Evolutionary conservation across 306 rosid genomes (phyloP), one percentile per base, ranked within the genome.

Genomic region (Citrullus mucosospermus): DNA sequence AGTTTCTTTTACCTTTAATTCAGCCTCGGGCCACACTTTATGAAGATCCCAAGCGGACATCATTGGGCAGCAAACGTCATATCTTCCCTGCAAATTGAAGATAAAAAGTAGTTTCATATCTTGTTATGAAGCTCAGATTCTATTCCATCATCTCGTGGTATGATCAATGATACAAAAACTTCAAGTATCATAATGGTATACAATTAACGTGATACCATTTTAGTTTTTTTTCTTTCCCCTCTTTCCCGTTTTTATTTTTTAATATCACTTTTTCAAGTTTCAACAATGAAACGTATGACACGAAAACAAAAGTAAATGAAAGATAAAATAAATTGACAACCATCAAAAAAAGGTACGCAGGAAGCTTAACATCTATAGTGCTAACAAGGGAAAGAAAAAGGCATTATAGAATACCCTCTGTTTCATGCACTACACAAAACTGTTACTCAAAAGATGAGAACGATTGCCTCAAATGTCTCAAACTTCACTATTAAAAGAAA

Each of bases 31-130:
- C 97, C 98, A 94, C 62, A 86, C 93, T 85, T 90, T 94, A 89
- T 94, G 98, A 78, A 94, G 97, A 88, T 94, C 98, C 98, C 98
- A 94, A 63, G 98, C 97, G 16, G 96, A 94, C 93, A 94, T 91
- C 88, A 94, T 89, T 55, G 98, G 98, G 77, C 98, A 94, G 86
- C 96, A 90, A 28, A 91, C 77, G 84, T 94, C 97, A 79, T 94
- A 94, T 82, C 98, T 88, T 86, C 98, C 98, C 97, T 94, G 84
- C 79, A 85, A 78, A 57, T 53, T 60, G 75, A 51, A 30, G 78
- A 57, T 58, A 25, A 75, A 78, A 68, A 51, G 28, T 55, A 46
- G 36, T 58, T 78, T 70, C 51, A 61, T 54, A 55, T 38, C 17
- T 71, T 67, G 48, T 59, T 39, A 12, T 63, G 50, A 81, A 73